These are phyloP conservation scores for Sphagnum fallax DNA, from an alignment of 228 moss, liverwort and hornwort genomes.

Conservation along the genomic window DNA sequence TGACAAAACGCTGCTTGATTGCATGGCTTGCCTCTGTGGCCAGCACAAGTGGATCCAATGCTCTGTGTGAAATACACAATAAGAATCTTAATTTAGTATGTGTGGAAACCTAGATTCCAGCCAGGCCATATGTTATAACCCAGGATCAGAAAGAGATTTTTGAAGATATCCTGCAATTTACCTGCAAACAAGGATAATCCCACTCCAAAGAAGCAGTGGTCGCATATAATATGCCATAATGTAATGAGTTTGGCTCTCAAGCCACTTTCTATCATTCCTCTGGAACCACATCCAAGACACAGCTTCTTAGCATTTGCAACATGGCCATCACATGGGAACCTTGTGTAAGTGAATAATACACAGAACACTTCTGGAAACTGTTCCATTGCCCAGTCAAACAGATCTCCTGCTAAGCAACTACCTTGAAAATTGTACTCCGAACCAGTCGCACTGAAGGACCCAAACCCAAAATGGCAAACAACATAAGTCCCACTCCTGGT, in stretches of 20 bases:
- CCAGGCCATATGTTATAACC: too few species aligned
- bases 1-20: constrained; percentile 86
- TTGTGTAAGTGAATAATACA: too few species aligned
- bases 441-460: constrained; percentile 49
- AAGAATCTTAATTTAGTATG: too few species aligned
- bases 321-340: too few species aligned
- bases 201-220: constrained; percentile 80
- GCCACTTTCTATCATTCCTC: constrained; percentile 87
- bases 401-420: background rate
- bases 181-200: constrained; percentile 88
- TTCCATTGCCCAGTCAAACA: too few species aligned
- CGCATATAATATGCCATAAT: constrained; percentile 72
- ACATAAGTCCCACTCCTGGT: constrained; percentile 61
- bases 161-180: constrained; percentile 1
- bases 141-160: too few species aligned
- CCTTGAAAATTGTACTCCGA: constrained; percentile 56
- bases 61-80: constrained; percentile 29
- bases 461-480: constrained; percentile 74
- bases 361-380: too few species aligned
- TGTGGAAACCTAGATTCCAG: too few species aligned
- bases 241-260: constrained; percentile 57
- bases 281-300: constrained; percentile 13
- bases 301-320: too few species aligned
- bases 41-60: constrained; percentile 77
- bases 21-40: constrained; percentile 68